A percentile compares a stretch with the other conserved stretches of the same genome.
Conservation (phyloP, 2,329 filamentous ascomycete genomes). For the Neurospora crassa region DNA sequence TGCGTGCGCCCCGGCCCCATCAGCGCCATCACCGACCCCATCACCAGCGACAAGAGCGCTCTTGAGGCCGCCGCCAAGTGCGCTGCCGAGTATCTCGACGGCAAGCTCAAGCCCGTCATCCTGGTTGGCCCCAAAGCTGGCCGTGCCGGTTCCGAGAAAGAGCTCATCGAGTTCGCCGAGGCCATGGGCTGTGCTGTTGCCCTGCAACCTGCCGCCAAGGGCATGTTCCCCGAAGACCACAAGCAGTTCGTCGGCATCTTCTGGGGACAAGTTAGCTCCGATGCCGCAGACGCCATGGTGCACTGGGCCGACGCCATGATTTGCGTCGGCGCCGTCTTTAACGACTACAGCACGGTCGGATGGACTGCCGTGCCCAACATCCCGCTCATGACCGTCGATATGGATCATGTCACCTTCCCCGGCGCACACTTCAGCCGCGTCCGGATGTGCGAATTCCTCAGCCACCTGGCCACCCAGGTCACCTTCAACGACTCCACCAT, state of each 20-base stretch:
- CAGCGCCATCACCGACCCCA: constrained; percentile 17
- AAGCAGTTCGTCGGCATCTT: constrained; percentile 20
- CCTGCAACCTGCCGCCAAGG: constrained; percentile 22
- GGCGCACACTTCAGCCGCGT: constrained; percentile 20
- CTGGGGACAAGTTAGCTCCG: constrained; percentile 20
- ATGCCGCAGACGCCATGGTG: constrained; percentile 18
- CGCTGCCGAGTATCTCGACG: constrained; percentile 14
- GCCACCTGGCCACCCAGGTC: constrained; percentile 15
- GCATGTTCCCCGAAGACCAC: constrained; percentile 22
- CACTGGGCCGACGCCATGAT: constrained; percentile 21
- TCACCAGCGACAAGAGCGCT: constrained; percentile 12
- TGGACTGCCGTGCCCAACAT: constrained; percentile 21
- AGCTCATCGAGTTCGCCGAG: constrained; percentile 18
- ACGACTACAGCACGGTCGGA: constrained; percentile 21
- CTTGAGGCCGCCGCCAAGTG: constrained; percentile 18
- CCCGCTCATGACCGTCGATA: constrained; percentile 18
- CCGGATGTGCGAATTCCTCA: constrained; percentile 19
- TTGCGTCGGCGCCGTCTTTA: constrained; percentile 20
- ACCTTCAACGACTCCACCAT: constrained; percentile 17
- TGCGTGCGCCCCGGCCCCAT: constrained; percentile 21
- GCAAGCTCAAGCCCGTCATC: constrained; percentile 21
- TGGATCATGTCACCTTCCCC: constrained; percentile 20
- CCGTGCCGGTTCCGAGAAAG: constrained; percentile 14
- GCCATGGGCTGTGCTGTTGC: constrained; percentile 21
- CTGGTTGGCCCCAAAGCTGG: constrained; percentile 19